Evolutionary conservation across 2,329 filamentous ascomycete genomes (phyloP).

Genomic region (Knoxdaviesia capensis): DNA sequence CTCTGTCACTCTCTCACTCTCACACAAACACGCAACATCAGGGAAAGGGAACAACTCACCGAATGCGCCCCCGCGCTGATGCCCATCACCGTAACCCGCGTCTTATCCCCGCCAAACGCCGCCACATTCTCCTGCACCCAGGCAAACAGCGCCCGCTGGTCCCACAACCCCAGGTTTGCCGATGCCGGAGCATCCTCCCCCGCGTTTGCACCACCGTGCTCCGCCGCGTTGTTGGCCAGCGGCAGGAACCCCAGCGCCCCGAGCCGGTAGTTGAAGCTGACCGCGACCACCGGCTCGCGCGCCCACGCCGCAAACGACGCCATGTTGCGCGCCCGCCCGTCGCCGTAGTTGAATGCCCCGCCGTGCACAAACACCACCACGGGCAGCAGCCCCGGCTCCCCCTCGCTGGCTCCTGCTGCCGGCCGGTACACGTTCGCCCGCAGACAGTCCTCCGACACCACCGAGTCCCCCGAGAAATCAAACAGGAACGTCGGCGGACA

Average conservation of each 20-base stretch:
- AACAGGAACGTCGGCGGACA: conserved; percentile 12
- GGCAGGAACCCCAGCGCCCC: conserved; percentile 50
- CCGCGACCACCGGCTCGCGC: conserved; percentile 29
- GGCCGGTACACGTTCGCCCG: conserved; percentile 30
- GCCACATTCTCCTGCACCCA: conserved; percentile 42
- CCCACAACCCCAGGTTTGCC: conserved; percentile 43
- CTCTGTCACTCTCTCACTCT: no score
- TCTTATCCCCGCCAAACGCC: conserved; percentile 37
- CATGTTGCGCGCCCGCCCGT: conserved; percentile 35
- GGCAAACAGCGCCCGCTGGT: conserved; percentile 35
- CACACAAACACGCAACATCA: conserved; percentile 4
- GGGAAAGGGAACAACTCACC: conserved; percentile 14
- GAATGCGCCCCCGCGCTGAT: conserved; percentile 42
- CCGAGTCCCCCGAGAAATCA: no score
- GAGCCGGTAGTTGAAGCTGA: conserved; percentile 43
- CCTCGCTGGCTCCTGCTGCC: conserved; percentile 5
- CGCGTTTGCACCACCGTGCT: conserved; percentile 17
- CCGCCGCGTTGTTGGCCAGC: conserved; percentile 24
- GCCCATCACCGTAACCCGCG: conserved; percentile 40
- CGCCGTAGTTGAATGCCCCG: conserved; percentile 37
- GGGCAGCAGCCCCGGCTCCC: conserved; percentile 12
- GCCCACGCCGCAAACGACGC: conserved; percentile 39
- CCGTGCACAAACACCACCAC: conserved; percentile 44
- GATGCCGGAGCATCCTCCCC: conserved; percentile 15
- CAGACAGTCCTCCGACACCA: conserved; percentile 26